Base-by-base conservation (phyloP, 23 red algal genomes). In the Gracilaria gracilis region DNA sequence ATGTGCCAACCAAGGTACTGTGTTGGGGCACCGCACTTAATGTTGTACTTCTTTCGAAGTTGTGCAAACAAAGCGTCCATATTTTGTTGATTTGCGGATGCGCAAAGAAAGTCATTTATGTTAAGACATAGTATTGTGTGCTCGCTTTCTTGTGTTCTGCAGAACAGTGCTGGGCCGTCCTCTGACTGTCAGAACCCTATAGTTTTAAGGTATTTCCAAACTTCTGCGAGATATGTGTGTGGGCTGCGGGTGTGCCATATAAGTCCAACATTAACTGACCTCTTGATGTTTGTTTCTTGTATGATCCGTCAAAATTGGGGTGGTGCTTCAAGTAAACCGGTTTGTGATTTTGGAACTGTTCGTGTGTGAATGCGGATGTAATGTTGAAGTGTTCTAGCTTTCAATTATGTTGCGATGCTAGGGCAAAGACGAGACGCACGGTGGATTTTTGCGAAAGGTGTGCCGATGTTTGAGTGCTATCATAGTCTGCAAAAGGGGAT, bases 371-470 rank as follows among this genome's bases (percentile, higher is more conserved):
- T 32, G 61, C 81, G 6, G 81, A n/a, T 49, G 19, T 67, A 12
- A 85, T 85, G 58, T 66, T 34, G 47, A 85, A 85, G 19, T 85
- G 81, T n/a, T 67, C 58, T 11, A 85, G 9, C 25, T n/a, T 0
- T 19, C 7, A 47, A 20, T 66, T 20, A 25, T 70, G 32, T 32
- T 16, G 29, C 2, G 58, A 31, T 9, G 29, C 7, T 46, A 82
- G 9, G 1, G 79, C 79, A 0, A 82, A 8, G 11, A 58, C 7
- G 4, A 58, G 15, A 3, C 4, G 5, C 23, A 23, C 19, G 2
- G 54, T 58, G 15, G 54, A 58, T n/a, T n/a, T 58, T 4, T 19
- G 19, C 2, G 54, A 19, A 2, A n/a, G 15, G 54, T 58, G 23
- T 7, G 54, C 23, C 6, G 54, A 2, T 19, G 23, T 58, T 4